These are phyloP conservation scores for Eimeria sp. DNA, from an alignment of 169 alveolate genomes.

Conservation along the genomic window DNA sequence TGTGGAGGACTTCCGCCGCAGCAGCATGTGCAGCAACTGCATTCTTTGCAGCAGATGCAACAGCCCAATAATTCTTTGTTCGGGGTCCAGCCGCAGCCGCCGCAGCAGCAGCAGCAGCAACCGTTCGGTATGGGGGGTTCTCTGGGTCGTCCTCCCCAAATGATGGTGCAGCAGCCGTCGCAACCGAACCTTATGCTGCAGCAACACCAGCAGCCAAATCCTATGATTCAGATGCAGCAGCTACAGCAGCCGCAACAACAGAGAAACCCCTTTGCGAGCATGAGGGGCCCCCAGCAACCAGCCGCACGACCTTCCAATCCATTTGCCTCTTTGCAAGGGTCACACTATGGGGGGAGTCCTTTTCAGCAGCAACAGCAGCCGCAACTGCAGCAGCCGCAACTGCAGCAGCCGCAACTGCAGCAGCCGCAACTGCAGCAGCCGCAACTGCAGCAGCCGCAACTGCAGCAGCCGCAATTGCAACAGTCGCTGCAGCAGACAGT, in stretches of 20 bases:
- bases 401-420: conserved; percentile 3
- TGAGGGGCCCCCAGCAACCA: conserved; percentile 65
- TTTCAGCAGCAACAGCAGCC: conserved; percentile 46
- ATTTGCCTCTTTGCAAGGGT: conserved; percentile 41
- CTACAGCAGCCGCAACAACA: conserved; percentile 50
- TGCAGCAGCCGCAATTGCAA: too few relatives aligned
- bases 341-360: conserved; percentile 49
- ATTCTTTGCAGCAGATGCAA: conserved; percentile 4
- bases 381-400: conserved; percentile 10
- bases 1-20: conserved; percentile 47
- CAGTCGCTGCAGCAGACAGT: too few relatives aligned
- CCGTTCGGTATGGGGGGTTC: conserved; percentile 41
- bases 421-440: conserved; percentile 23
- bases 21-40: conserved; percentile 47
- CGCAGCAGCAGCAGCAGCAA: conserved; percentile 26
- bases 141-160: conserved; percentile 38
- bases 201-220: conserved; percentile 43
- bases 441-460: conserved; percentile 41
- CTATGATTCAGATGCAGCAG: conserved; percentile 43
- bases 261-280: conserved; percentile 65
- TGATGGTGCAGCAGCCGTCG: conserved; percentile 55
- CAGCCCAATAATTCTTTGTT: conserved; percentile 35
- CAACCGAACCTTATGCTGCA: conserved; percentile 30
- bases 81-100: conserved; percentile 44
- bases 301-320: conserved; percentile 60